A percentile compares a stretch with the other conserved stretches of the same genome.
phyloP scores from a whole-genome alignment of 2,329 filamentous ascomycete genomes.

The Neonectria ditissima region DNA sequence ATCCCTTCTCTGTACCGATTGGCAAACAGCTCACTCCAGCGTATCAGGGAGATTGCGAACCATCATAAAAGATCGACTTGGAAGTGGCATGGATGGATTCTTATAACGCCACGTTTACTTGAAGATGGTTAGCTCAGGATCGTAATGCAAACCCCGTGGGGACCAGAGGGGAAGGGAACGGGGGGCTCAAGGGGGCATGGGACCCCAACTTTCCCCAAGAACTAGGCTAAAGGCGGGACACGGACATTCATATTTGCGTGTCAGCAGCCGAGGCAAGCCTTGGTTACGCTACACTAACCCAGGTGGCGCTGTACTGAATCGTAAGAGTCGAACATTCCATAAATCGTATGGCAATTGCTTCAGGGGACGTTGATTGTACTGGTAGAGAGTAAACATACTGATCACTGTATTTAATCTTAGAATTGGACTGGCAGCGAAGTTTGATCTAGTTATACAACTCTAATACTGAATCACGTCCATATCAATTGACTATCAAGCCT shows the following conservation, averaged over 20 bases:
- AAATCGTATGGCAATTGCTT: background rate
- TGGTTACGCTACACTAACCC: background rate
- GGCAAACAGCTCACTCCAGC: background rate
- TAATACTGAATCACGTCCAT: background rate
- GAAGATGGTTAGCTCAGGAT: conserved; percentile 6
- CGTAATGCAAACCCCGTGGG: conserved; percentile 17
- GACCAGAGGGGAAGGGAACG: background rate
- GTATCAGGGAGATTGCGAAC: background rate
- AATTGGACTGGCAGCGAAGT: background rate
- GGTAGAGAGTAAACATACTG: background rate
- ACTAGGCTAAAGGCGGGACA: conserved; percentile 18
- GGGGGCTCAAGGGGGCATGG: background rate
- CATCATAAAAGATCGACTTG: background rate
- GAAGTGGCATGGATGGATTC: conserved; percentile 4
- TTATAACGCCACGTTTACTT: conserved; percentile 14
- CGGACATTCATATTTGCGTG: conserved; percentile 22
- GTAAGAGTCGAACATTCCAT: too few species aligned
- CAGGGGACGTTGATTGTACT: too few species aligned
- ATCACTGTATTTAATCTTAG: background rate
- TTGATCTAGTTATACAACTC: background rate
- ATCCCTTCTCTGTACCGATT: background rate
- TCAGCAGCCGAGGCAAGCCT: conserved; percentile 1
- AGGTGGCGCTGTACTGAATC: background rate
- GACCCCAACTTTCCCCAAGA: conserved; percentile 5
- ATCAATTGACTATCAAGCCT: background rate